phyloP scores from a whole-genome alignment of 768 basidiomycete genomes.

The Termitomyces sp. region DNA sequence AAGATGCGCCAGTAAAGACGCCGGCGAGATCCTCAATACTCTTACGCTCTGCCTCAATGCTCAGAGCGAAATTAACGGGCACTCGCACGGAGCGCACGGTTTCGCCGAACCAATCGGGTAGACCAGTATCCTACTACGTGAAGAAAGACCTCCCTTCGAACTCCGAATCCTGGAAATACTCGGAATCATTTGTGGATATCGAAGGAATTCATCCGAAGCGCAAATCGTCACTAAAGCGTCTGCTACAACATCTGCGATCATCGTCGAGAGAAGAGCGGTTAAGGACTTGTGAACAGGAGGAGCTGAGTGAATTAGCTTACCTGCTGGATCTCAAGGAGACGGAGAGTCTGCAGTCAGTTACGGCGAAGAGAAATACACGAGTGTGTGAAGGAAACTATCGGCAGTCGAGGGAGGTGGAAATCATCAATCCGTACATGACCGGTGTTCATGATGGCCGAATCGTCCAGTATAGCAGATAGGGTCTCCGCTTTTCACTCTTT shows the following conservation, averaged over 20 bases:
- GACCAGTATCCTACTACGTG: not conserved
- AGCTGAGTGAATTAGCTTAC: conserved; percentile 6
- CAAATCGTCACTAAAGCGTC: conserved; percentile 6
- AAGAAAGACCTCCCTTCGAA: not conserved
- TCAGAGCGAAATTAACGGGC: conserved; percentile 1
- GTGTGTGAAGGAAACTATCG: conserved; percentile 6
- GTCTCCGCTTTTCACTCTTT: not conserved
- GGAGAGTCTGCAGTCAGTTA: conserved; percentile 10
- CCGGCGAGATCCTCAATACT: not conserved
- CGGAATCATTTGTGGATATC: not conserved
- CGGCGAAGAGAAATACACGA: conserved; percentile 7
- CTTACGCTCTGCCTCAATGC: conserved; percentile 5
- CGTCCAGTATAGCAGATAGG: not conserved
- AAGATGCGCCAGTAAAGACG: not conserved
- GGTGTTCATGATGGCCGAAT: not conserved
- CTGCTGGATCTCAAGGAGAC: conserved; percentile 8
- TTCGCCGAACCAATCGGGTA: not conserved
- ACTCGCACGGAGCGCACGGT: not conserved
- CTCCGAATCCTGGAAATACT: not conserved
- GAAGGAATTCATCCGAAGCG: conserved; percentile 2
- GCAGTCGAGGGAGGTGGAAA: conserved; percentile 8
- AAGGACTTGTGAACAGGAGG: not conserved
- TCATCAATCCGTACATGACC: conserved; percentile 11
- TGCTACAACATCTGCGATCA: conserved; percentile 2
- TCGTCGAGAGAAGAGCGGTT: conserved; percentile 2